Evolutionary conservation across 2,329 filamentous ascomycete species (phyloP).

Genomic region (Fusarium sp.): DNA sequence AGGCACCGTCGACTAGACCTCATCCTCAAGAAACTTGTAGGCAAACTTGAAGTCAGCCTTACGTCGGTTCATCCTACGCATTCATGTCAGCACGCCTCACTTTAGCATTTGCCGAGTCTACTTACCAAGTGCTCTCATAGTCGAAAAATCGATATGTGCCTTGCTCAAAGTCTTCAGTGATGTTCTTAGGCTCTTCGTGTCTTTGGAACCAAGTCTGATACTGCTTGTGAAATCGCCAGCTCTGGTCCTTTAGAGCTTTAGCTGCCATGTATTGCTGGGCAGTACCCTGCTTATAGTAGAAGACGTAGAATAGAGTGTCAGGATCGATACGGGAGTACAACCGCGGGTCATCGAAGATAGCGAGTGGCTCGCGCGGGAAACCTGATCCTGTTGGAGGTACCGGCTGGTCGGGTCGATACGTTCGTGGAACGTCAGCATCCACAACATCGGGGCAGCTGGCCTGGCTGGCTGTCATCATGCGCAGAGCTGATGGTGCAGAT

Average conservation of each 20-base stretch:
- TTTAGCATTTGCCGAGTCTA: slow-evolving; percentile 27
- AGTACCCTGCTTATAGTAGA: slow-evolving; percentile 97
- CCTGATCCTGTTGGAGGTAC: slow-evolving; percentile 80
- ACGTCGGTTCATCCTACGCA: slow-evolving; percentile 91
- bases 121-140: slow-evolving; percentile 98
- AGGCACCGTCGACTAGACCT: slow-evolving; percentile 65
- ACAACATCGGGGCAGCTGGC: slow-evolving; percentile 77
- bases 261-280: slow-evolving; percentile 96
- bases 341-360: slow-evolving; percentile 90
- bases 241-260: slow-evolving; percentile 97
- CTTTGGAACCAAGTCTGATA: slow-evolving; percentile 99
- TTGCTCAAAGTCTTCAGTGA: slow-evolving; percentile 98
- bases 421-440: slow-evolving; percentile 85
- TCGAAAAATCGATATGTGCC: slow-evolving; percentile 99
- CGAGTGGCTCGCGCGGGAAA: slow-evolving; percentile 92
- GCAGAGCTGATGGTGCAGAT: slow-evolving; percentile 74
- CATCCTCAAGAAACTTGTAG: slow-evolving; percentile 97
- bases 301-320: slow-evolving; percentile 97
- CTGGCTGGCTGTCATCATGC: slow-evolving; percentile 82
- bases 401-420: slow-evolving; percentile 85
- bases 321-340: slow-evolving; percentile 92
- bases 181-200: slow-evolving; percentile 97
- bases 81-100: slow-evolving; percentile 30
- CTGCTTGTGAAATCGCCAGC: slow-evolving; percentile 99
- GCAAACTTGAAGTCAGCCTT: slow-evolving; percentile 99